Evolutionary conservation across 129 eudicot genomes (phyloP), one percentile per base, ranked within the genome.

Genomic region (Silybum marianum): DNA sequence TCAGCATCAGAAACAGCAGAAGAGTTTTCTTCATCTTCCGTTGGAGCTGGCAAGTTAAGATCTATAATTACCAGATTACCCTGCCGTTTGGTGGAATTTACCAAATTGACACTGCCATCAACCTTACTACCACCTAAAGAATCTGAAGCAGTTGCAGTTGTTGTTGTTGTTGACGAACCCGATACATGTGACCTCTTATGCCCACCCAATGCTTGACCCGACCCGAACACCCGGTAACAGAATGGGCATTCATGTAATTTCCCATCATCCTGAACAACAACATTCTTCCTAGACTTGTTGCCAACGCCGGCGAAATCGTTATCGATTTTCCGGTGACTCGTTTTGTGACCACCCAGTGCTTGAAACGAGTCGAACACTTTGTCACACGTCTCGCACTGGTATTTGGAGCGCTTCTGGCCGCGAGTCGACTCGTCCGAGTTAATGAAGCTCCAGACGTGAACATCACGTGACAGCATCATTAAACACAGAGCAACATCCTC

Each of bases 201-300:
- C 67, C 92, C 95, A 72, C 92, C 95, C 48, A 88, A 88, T 8
- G 90, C 95, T 75, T 88, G 90, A 54, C 85, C 95, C 54, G 91
- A 88, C 79, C 73, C 78, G 69, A 90, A 90, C n/a, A 86, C 78
- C 58, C 72, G 85, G 24, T 69, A 80, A 48, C 94, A 90, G 80
- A 84, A 72, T 44, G 87, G 89, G 83, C 94, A 90, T 63, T 90
- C 85, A 72, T 88, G 87, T 48, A 82, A 54, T 60, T 84, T 74
- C 8, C 76, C 77, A 19, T 62, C 76, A 25, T 68, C 72, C n/a
- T 68, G 72, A 25, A 2, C 72, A 7, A 32, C 77, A 7, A 32
- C 77, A 60, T 69, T 28, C 22, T 30, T 79, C 9, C 9, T 40
- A 4, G 16, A 40, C 42, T 54, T 69, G 80, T 6, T 51, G 12